A percentile compares a stretch with the other conserved stretches of the same genome.
Evolutionary conservation across 1,284 basidiomycete species (phyloP).

Genomic region (Xerocomus amazonicus): DNA sequence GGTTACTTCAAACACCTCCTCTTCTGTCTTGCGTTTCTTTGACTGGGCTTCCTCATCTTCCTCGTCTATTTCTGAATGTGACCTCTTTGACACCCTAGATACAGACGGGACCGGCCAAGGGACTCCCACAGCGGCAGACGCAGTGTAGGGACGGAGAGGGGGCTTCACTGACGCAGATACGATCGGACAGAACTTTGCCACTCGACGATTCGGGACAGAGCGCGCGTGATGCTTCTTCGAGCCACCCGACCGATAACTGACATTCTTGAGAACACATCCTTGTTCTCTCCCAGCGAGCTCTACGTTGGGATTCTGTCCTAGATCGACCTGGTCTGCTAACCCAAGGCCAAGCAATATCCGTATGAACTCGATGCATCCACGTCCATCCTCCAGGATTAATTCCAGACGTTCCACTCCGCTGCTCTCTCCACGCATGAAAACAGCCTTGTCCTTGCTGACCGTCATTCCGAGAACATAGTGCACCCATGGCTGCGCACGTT

Average conservation of each 20-base stretch:
- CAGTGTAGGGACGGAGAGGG: no score
- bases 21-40: conserved; percentile 1
- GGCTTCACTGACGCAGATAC: no score
- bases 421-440: conserved; percentile 14
- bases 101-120: not conserved
- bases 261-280: not conserved
- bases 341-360: not conserved
- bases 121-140: no score
- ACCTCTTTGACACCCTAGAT: not conserved
- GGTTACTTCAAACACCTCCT: no score
- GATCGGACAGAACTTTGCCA: no score
- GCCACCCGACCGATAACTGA: not conserved
- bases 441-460: conserved; percentile 7
- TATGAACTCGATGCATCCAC: conserved; percentile 12
- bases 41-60: not conserved
- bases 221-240: no score
- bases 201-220: no score
- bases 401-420: conserved; percentile 14
- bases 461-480: conserved; percentile 10
- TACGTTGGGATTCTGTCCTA: not conserved
- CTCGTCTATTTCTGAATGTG: not conserved
- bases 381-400: conserved; percentile 1
- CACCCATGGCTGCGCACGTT: conserved; percentile 15
- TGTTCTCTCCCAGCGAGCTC: not conserved
- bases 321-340: not conserved